A percentile compares a stretch with the other conserved stretches of the same genome.
Evolutionary conservation across 371 early-diverging fungal species (phyloP).

Genomic region (Lichtheimia hyalospora): DNA sequence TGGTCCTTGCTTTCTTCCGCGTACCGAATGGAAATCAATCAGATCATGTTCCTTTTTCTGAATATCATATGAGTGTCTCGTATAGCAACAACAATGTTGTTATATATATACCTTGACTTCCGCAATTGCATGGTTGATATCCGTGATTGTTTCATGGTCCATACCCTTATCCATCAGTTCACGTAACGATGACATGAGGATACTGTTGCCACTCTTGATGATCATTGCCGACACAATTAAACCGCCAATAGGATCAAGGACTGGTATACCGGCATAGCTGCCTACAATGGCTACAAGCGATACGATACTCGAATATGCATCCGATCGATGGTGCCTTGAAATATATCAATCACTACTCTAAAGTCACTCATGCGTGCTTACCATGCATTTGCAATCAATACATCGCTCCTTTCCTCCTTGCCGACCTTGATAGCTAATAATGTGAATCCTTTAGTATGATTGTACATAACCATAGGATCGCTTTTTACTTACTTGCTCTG

Average conservation of each 20-base stretch:
- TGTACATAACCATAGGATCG: not conserved
- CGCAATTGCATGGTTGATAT: constrained; percentile 6
- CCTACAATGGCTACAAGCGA: constrained; percentile 65
- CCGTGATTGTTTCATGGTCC: not conserved
- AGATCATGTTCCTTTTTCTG: constrained; percentile 30
- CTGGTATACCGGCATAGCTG: constrained; percentile 60
- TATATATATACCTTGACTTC: constrained; percentile 28
- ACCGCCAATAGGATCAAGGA: constrained; percentile 70
- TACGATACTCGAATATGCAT: constrained; percentile 66
- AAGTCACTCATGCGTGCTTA: constrained; percentile 1
- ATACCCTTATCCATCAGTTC: constrained; percentile 52
- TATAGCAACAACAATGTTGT: not conserved
- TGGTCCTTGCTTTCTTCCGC: constrained; percentile 49
- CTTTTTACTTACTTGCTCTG: constrained; percentile 48
- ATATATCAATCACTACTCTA: too few species aligned
- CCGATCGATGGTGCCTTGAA: constrained; percentile 70
- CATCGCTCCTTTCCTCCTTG: constrained; percentile 56
- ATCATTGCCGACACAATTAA: constrained; percentile 62
- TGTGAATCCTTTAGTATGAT: not conserved
- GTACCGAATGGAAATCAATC: constrained; percentile 42
- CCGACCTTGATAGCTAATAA: constrained; percentile 62
- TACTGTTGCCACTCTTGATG: constrained; percentile 53
- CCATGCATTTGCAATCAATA: constrained; percentile 75
- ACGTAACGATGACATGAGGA: constrained; percentile 40
- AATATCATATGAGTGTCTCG: not conserved